Conservation (phyloP, 495 filamentous ascomycete species). For the Amniculicola lignicola region DNA sequence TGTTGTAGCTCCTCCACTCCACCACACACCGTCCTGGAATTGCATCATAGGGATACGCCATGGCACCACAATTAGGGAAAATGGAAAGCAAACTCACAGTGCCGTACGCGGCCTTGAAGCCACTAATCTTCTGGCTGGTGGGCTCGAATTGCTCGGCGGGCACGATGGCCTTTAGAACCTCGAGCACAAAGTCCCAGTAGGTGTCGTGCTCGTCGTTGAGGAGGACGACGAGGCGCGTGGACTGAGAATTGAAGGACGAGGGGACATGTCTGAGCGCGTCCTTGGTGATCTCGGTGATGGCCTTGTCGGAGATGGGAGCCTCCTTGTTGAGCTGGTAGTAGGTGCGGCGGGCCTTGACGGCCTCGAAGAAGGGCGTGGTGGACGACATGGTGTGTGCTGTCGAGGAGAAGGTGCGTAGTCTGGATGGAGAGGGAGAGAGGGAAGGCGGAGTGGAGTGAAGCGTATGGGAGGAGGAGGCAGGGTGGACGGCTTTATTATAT, state of each 20-base stretch:
- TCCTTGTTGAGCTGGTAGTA: slow-evolving; percentile 59
- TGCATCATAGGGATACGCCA: not conserved
- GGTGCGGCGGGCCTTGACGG: slow-evolving; percentile 56
- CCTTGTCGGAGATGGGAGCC: slow-evolving; percentile 50
- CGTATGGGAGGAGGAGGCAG: not conserved
- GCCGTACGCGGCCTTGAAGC: slow-evolving; percentile 57
- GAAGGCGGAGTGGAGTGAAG: not conserved
- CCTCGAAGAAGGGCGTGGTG: slow-evolving; percentile 48
- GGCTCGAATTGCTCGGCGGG: slow-evolving; percentile 51
- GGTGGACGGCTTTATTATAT: slow-evolving; percentile 21
- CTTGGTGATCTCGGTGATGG: slow-evolving; percentile 56
- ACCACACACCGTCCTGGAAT: not conserved
- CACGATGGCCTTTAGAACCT: slow-evolving; percentile 56
- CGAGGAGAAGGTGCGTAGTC: not conserved
- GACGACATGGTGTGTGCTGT: slow-evolving; percentile 25
- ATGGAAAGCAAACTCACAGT: slow-evolving; percentile 46
- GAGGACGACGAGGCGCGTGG: slow-evolving; percentile 58
- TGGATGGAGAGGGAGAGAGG: not conserved
- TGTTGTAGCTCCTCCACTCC: no score
- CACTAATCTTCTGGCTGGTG: slow-evolving; percentile 49
- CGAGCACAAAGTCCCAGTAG: slow-evolving; percentile 58
- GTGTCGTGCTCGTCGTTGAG: slow-evolving; percentile 62
- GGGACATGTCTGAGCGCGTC: slow-evolving; percentile 55
- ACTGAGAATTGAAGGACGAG: slow-evolving; percentile 65
- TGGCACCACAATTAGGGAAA: not conserved